Evolutionary conservation across 495 filamentous ascomycete species (phyloP).

Genomic region (Neurospora sp.): DNA sequence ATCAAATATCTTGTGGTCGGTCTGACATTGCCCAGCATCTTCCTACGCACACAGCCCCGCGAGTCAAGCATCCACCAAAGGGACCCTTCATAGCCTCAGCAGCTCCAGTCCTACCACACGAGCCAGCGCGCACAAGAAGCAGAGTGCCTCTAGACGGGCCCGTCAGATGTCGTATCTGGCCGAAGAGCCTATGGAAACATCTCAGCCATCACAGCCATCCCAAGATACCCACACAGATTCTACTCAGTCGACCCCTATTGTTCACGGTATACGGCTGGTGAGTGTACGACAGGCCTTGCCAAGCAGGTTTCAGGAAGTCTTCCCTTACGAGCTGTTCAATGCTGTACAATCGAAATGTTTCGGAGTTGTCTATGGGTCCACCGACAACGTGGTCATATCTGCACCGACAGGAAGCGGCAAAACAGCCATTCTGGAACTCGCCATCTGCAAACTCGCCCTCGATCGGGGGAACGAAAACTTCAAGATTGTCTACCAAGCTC

Average conservation of each 20-base stretch:
- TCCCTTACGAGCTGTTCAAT: constrained; percentile 78
- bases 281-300: constrained; percentile 59
- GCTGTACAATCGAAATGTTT: constrained; percentile 90
- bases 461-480: constrained; percentile 54
- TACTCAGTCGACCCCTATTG: constrained; percentile 24
- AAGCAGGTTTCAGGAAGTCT: constrained; percentile 66
- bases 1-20: too few species aligned
- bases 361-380: constrained; percentile 53
- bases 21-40: not conserved
- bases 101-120: constrained; percentile 12
- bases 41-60: not conserved
- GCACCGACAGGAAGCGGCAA: constrained; percentile 94
- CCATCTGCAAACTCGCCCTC: constrained; percentile 71
- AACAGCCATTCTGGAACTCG: constrained; percentile 82
- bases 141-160: not conserved
- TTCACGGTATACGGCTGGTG: constrained; percentile 62
- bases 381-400: constrained; percentile 80
- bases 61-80: not conserved
- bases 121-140: constrained; percentile 1
- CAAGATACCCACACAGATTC: not conserved
- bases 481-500: constrained; percentile 94
- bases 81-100: not conserved
- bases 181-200: not conserved
- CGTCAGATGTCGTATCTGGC: not conserved
- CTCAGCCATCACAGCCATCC: not conserved